phyloP scores from a whole-genome alignment of 805 yeast species.

The Cyberlindnera xishuangbannaensis region DNA sequence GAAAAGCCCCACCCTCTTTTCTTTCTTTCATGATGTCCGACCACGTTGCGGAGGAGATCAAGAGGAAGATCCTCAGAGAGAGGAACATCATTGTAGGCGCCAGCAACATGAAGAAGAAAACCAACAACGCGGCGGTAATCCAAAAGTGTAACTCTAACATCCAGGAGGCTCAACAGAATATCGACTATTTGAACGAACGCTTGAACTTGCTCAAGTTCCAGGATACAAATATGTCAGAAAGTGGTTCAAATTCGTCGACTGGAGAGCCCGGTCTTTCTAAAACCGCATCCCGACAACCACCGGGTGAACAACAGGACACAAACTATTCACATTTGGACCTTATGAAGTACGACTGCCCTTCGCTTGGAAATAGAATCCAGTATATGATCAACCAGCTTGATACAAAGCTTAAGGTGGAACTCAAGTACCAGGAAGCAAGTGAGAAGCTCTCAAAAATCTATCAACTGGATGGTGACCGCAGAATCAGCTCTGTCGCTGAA shows the following conservation, averaged over 20 bases:
- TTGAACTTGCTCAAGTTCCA: constrained; percentile 48
- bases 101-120: constrained; percentile 68
- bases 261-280: constrained; percentile 1
- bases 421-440: constrained; percentile 88
- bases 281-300: neutral
- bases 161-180: constrained; percentile 85
- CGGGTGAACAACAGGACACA: constrained; percentile 19
- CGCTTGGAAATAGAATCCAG: constrained; percentile 90
- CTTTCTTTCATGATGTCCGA: constrained; percentile 30
- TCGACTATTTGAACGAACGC: constrained; percentile 79
- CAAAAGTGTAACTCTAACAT: constrained; percentile 88
- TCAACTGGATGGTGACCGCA: constrained; percentile 85
- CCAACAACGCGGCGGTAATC: constrained; percentile 76
- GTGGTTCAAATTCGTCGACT: constrained; percentile 5
- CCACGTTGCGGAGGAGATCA: constrained; percentile 57
- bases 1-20: too few species aligned
- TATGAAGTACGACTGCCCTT: constrained; percentile 88
- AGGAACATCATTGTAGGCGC: constrained; percentile 85
- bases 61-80: constrained; percentile 83
- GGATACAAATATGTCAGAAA: constrained; percentile 6
- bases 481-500: constrained; percentile 81
- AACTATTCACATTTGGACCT: constrained; percentile 68
- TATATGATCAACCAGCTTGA: constrained; percentile 93
- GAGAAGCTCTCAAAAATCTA: constrained; percentile 84
- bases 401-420: constrained; percentile 89